Base-by-base conservation (phyloP, 352 stramenopile species). In the Globisporangium radiosum region DNA sequence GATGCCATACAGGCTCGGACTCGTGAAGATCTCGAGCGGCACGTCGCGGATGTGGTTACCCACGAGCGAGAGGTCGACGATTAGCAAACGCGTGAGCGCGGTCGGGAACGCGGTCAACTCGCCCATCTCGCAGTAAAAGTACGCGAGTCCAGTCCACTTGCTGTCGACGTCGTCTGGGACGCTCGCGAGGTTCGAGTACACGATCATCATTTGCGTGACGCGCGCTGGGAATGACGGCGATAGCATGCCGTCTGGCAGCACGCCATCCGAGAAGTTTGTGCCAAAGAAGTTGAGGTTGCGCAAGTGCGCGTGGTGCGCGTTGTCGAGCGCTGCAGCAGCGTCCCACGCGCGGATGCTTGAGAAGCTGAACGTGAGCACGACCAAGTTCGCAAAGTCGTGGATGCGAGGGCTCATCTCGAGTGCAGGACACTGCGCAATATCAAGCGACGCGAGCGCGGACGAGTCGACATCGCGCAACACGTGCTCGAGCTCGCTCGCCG, bases 291-390 rank as follows among this genome's bases (percentile, higher is more conserved):
- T 71, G 14, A 79, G 39, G 11, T 59, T 63, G 1, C 59, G 56
- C 47, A 85, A 52, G 3, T 39, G 17, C 1, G 70, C 44, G 47
- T 81, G 65, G 14, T 60, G 37, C 0, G 53, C 54, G 7, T 69
- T 42, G 0, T 61, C 66, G 3, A 81, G 40, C 2, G 65, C 64
- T 3, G 71, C 72, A 4, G 45, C 58, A 4, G 59, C 52, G 5
- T 56, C 45, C 70, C 72, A 81, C 5, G 42, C 54, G 0, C 17
- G 15, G 7, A 85, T 65, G 6, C 62, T 80, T 4, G 70, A 70
- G 43, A 81, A 80, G 53, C 73, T 78, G 37, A 78, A 52, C 44
- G 78, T 77, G 6, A 81, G 36, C 5, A 68, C 55, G 15, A 80
- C 59, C 1, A 84, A 57, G 3, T 60, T 57, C 0, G 52, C 59